Percentiles rank a stretch among this genome's conserved stretches.
Conservation (phyloP, 768 basidiomycete species). For the Boletus rex-veris region DNA sequence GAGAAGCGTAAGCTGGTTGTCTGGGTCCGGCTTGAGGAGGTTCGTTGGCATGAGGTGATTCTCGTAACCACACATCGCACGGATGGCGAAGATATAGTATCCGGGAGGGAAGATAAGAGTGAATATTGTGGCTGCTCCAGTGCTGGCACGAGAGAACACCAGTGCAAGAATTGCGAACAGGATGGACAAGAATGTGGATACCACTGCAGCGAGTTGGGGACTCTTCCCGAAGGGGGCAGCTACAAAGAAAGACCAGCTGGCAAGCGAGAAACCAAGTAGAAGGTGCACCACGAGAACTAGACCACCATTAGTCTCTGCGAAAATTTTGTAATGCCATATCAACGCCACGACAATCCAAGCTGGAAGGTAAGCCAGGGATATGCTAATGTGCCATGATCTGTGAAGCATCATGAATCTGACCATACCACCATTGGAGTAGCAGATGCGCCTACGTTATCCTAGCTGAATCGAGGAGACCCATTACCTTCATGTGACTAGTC, state of each 20-base stretch:
- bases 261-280: conserved; percentile 62
- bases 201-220: conserved; percentile 67
- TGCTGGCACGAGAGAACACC: conserved; percentile 42
- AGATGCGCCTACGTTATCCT: conserved; percentile 47
- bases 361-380: conserved; percentile 67
- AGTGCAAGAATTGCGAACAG: conserved; percentile 65
- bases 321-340: conserved; percentile 67
- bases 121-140: conserved; percentile 54
- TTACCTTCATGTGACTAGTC: conserved; percentile 73
- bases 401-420: not conserved
- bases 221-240: conserved; percentile 69
- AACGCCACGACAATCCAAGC: conserved; percentile 70
- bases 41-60: conserved; percentile 53
- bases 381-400: conserved; percentile 63
- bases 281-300: conserved; percentile 64
- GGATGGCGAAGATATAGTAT: conserved; percentile 70
- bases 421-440: not conserved
- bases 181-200: conserved; percentile 61
- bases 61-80: conserved; percentile 68
- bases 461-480: conserved; percentile 73
- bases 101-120: conserved; percentile 71
- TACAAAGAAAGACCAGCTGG: conserved; percentile 70
- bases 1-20: conserved; percentile 49
- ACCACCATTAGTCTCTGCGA: conserved; percentile 53
- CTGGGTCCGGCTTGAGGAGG: conserved; percentile 57